Conservation (phyloP, 768 basidiomycete species). For the Lactarius evosmus region DNA sequence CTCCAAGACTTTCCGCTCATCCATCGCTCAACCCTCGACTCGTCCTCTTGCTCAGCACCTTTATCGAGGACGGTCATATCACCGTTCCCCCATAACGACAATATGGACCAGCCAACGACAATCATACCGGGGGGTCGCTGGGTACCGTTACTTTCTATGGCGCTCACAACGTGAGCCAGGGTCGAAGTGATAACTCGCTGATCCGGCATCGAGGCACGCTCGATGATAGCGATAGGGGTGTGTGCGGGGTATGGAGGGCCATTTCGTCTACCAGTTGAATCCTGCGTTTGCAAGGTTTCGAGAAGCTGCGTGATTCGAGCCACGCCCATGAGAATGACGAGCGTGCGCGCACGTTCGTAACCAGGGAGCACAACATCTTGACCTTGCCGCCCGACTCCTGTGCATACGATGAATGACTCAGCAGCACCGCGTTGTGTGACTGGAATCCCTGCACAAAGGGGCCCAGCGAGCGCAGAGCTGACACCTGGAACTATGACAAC, state of each 20-base stretch:
- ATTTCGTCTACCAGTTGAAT: conserved; percentile 35
- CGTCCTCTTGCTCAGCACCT: conserved; percentile 40
- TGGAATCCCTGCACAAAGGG: conserved; percentile 86
- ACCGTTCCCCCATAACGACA: conserved; percentile 71
- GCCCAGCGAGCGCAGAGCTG: conserved; percentile 84
- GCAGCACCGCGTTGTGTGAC: conserved; percentile 95
- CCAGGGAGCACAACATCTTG: conserved; percentile 81
- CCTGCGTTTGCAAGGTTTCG: conserved; percentile 45
- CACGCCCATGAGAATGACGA: conserved; percentile 93
- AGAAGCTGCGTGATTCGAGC: conserved; percentile 77
- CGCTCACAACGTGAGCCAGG: conserved; percentile 62
- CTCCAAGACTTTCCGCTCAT: conserved; percentile 59
- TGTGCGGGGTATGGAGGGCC: conserved; percentile 66
- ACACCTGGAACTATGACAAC: conserved; percentile 87
- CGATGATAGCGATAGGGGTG: conserved; percentile 88
- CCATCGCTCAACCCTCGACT: conserved; percentile 57
- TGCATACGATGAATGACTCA: conserved; percentile 86
- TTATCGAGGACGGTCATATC: conserved; percentile 71
- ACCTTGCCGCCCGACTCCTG: conserved; percentile 87
- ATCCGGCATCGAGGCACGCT: conserved; percentile 92
- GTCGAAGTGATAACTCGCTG: conserved; percentile 84
- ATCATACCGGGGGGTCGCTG: conserved; percentile 97
- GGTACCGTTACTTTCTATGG: conserved; percentile 71
- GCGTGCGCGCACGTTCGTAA: conserved; percentile 76
- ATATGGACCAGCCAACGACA: conserved; percentile 86